Evolutionary conservation across 345 rosid species (phyloP).

Genomic region (Aquilaria yunnanensis): DNA sequence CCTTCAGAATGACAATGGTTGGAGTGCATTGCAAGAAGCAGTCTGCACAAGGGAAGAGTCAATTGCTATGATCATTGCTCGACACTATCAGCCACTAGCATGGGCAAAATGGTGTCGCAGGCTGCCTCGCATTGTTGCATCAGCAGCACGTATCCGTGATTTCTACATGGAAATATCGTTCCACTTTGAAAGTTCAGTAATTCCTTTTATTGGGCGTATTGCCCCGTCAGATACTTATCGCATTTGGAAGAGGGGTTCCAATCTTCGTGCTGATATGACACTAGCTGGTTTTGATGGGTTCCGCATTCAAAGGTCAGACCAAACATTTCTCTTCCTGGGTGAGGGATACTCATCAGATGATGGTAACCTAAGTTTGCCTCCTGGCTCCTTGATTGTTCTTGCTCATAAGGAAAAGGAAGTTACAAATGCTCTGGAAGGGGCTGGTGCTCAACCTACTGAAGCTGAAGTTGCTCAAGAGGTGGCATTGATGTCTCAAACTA

Average conservation of each 20-base stretch:
- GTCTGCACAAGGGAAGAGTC: slow-evolving; percentile 96
- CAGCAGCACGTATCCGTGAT: slow-evolving; percentile 79
- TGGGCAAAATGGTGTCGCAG: slow-evolving; percentile 99
- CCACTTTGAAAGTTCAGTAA: slow-evolving; percentile 97
- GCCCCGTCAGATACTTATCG: slow-evolving; percentile 99
- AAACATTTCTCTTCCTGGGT: slow-evolving; percentile 84
- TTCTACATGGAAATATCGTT: slow-evolving; percentile 98
- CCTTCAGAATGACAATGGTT: slow-evolving; percentile 96
- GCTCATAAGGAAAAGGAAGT: slow-evolving; percentile 93
- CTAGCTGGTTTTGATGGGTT: slow-evolving; percentile 98
- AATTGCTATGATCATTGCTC: slow-evolving; percentile 81
- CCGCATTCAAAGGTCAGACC: slow-evolving; percentile 89
- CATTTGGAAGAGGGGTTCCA: slow-evolving; percentile 97
- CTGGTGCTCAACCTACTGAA: slow-evolving; percentile 89
- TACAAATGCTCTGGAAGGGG: slow-evolving; percentile 96
- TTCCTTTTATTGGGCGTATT: slow-evolving; percentile 92
- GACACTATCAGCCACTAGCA: slow-evolving; percentile 96
- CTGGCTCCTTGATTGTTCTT: slow-evolving; percentile 86
- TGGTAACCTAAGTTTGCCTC: slow-evolving; percentile 50
- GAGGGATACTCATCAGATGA: slow-evolving; percentile 81
- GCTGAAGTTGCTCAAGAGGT: slow-evolving; percentile 95
- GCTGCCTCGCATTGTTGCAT: slow-evolving; percentile 83
- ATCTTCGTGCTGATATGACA: slow-evolving; percentile 98
- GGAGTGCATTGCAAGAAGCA: slow-evolving; percentile 99
- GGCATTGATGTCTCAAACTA: slow-evolving; percentile 92